These are phyloP conservation scores for Candida patagonica DNA, from an alignment of 805 yeast genomes.

Conservation along the genomic window DNA sequence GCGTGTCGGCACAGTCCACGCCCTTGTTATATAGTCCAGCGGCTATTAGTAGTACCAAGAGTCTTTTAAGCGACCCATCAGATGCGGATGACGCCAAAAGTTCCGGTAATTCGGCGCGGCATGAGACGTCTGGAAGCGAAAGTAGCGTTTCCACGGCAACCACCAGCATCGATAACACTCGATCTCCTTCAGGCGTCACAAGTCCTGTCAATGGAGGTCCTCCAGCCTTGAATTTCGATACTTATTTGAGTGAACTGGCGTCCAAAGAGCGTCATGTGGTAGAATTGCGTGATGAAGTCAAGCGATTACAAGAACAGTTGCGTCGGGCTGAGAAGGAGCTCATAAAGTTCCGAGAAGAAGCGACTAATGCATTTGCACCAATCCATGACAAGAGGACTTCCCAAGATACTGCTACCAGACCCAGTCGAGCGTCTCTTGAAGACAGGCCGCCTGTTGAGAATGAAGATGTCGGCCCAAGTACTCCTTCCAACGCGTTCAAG, in stretches of 20 bases:
- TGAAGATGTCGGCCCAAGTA: neutral
- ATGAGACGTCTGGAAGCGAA: neutral
- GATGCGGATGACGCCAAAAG: too few species aligned
- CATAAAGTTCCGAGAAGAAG: conserved; percentile 20
- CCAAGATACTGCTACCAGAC: neutral
- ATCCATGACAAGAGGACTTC: conserved; percentile 1
- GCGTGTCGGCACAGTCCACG: conserved; percentile 1
- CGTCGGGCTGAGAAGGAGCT: conserved; percentile 30
- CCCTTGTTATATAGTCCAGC: neutral
- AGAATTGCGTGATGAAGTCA: conserved; percentile 26
- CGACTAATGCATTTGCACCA: conserved; percentile 14
- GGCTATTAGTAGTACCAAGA: neutral
- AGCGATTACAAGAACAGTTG: conserved; percentile 24
- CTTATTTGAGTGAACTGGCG: conserved; percentile 29
- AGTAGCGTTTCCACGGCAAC: too few species aligned
- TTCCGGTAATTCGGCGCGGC: neutral
- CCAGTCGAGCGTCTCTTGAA: neutral
- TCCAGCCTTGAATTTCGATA: too few species aligned
- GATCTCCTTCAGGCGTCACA: too few species aligned
- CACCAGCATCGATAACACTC: too few species aligned
- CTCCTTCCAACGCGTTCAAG: conserved; percentile 71
- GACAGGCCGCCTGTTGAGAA: neutral
- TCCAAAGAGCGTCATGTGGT: conserved; percentile 30
- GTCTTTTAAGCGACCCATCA: too few species aligned
- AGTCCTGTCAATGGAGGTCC: too few species aligned